These are phyloP conservation scores for Trichoderma lentiforme DNA, from an alignment of 2,329 filamentous ascomycete genomes.

Conservation along the genomic window DNA sequence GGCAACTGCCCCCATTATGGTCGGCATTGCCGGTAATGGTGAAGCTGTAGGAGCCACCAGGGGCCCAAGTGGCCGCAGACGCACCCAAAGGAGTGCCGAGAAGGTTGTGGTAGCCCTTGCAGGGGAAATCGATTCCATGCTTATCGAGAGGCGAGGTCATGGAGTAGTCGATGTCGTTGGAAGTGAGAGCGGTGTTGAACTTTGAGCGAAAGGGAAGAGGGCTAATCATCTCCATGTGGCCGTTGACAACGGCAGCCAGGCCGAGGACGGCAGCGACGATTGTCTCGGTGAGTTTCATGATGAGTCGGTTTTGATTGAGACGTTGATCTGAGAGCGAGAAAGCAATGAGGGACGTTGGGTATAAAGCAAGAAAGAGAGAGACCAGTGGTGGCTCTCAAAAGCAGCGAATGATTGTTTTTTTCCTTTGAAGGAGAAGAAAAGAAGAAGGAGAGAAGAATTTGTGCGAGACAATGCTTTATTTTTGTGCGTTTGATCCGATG, in stretches of 20 bases:
- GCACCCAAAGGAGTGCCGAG: slow-evolving; percentile 48
- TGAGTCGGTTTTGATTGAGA: slow-evolving; percentile 20
- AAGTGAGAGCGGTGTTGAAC: slow-evolving; percentile 47
- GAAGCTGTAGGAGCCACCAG: slow-evolving; percentile 62
- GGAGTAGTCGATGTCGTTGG: slow-evolving; percentile 58
- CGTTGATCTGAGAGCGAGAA: neutral
- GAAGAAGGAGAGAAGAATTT: neutral
- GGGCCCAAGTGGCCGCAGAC: slow-evolving; percentile 57
- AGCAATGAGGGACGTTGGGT: neutral
- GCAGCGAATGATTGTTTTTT: neutral
- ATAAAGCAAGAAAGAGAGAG: neutral
- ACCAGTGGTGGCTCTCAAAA: neutral
- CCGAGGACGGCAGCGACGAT: slow-evolving; percentile 42
- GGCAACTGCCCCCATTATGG: slow-evolving; percentile 72
- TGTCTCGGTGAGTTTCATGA: slow-evolving; percentile 41
- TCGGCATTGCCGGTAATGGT: slow-evolving; percentile 59
- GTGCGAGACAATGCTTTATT: neutral
- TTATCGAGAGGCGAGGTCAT: slow-evolving; percentile 65
- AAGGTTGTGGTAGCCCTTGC: slow-evolving; percentile 61
- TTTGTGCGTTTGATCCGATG: neutral
- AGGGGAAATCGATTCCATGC: slow-evolving; percentile 67
- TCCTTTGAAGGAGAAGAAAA: neutral
- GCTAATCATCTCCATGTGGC: slow-evolving; percentile 55
- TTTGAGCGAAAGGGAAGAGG: slow-evolving; percentile 54
- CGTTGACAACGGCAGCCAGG: slow-evolving; percentile 42